Percentiles rank a stretch among this genome's conserved stretches.
Evolutionary conservation across 371 early-diverging fungal species (phyloP).

Genomic region (Mortierella sp.): DNA sequence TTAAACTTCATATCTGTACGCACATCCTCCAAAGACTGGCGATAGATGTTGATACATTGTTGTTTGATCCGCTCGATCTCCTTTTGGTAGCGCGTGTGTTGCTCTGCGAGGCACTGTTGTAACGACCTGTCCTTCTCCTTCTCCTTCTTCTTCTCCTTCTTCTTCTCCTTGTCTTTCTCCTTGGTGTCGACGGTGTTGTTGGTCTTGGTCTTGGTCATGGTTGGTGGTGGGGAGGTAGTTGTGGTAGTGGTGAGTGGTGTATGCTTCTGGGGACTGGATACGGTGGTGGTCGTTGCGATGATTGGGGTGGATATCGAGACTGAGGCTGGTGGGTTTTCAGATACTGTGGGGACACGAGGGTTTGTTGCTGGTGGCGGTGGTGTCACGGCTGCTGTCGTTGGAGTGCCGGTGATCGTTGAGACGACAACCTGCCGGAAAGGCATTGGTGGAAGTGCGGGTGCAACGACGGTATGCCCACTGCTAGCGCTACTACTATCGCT

Average conservation of each 20-base stretch:
- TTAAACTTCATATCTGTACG: slow-evolving; percentile 27
- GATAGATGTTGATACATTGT: slow-evolving; percentile 27
- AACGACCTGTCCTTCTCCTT: neutral
- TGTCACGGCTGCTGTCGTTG: neutral
- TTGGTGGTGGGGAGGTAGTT: neutral
- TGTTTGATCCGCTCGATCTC: slow-evolving; percentile 38
- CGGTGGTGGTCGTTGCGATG: neutral
- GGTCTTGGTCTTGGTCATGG: neutral
- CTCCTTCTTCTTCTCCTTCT: neutral
- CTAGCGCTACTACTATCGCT: slow-evolving; percentile 32
- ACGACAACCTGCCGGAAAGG: neutral
- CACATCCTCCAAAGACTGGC: slow-evolving; percentile 26
- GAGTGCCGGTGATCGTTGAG: neutral
- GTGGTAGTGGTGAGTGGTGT: neutral
- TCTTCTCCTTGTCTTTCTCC: no score
- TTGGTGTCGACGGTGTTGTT: neutral
- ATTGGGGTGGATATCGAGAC: neutral
- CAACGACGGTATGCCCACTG: slow-evolving; percentile 17
- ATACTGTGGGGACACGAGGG: neutral
- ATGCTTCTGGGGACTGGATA: neutral
- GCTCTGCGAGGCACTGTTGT: slow-evolving; percentile 12
- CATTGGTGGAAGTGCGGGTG: neutral
- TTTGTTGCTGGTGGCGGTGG: neutral
- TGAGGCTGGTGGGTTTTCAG: neutral
- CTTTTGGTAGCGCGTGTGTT: slow-evolving; percentile 14